Percentiles rank a stretch among this genome's conserved stretches.
phyloP scores from a whole-genome alignment of 2,329 filamentous ascomycete genomes.

The Hymenoscyphus occultus region DNA sequence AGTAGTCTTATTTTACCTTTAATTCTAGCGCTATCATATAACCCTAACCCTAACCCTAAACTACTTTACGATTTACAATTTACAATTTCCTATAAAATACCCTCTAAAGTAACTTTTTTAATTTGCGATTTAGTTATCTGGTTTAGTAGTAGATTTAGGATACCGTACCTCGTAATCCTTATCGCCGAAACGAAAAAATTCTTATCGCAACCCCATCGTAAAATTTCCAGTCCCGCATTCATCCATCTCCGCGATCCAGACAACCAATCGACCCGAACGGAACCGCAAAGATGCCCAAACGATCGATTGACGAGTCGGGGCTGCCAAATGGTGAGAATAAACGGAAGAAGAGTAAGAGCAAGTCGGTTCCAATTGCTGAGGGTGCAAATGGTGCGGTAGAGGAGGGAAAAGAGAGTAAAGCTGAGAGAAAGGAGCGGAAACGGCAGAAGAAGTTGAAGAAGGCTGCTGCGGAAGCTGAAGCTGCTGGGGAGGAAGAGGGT shows the following conservation, averaged over 20 bases:
- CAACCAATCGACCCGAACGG: not conserved
- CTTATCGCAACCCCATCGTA: constrained; percentile 3
- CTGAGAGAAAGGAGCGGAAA: constrained; percentile 41
- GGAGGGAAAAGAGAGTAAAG: constrained; percentile 36
- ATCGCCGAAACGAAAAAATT: constrained; percentile 9
- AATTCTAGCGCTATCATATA: no score
- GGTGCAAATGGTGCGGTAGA: constrained; percentile 18
- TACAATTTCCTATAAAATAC: no score
- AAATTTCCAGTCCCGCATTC: not conserved
- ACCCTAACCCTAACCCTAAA: no score
- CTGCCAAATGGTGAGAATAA: constrained; percentile 20
- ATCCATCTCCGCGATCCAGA: not conserved
- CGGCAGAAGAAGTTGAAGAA: constrained; percentile 39
- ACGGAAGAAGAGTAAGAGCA: constrained; percentile 32
- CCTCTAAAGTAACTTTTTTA: no score
- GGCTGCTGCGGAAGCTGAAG: constrained; percentile 12
- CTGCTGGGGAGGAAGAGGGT: constrained; percentile 3
- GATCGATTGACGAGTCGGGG: constrained; percentile 33
- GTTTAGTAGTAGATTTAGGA: no score
- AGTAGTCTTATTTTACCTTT: no score
- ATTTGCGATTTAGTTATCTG: no score
- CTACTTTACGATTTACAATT: no score
- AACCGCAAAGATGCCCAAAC: constrained; percentile 32
- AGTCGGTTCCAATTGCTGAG: constrained; percentile 28
- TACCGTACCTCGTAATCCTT: not conserved